Conservation (phyloP, 2,329 filamentous ascomycete genomes). For the Paecilomyces formosus region DNA sequence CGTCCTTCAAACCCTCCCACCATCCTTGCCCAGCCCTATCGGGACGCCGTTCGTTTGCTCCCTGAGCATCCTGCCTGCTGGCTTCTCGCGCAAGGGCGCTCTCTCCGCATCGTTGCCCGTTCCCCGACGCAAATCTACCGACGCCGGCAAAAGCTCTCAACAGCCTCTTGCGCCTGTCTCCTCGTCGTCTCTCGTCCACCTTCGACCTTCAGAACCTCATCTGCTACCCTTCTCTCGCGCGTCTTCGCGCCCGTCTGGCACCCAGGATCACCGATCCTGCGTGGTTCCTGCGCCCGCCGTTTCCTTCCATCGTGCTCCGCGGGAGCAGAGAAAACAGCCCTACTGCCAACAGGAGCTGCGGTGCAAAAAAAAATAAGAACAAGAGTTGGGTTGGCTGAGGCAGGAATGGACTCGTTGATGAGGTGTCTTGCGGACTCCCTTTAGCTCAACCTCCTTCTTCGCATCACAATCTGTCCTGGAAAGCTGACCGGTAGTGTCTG, state of each 20-base stretch:
- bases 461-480: neutral
- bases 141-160: neutral
- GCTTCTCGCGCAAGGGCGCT: neutral
- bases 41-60: neutral
- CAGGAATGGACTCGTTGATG: slow-evolving; percentile 4
- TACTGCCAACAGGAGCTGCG: neutral
- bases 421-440: slow-evolving; percentile 1
- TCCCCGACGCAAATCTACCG: neutral
- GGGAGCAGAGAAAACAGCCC: neutral
- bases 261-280: neutral
- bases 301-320: neutral
- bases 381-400: neutral
- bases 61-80: neutral
- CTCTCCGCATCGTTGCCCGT: neutral
- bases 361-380: neutral
- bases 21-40: neutral
- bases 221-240: neutral
- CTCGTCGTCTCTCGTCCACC: neutral
- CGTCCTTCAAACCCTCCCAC: slow-evolving; percentile 5
- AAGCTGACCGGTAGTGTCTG: neutral
- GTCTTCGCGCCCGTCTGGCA: neutral
- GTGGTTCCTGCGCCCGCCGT: neutral
- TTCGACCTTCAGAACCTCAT: neutral
- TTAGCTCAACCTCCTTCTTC: neutral
- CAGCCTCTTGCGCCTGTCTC: neutral